Conservation (phyloP, 2,329 filamentous ascomycete genomes). For the Trichoderma lentiforme region DNA sequence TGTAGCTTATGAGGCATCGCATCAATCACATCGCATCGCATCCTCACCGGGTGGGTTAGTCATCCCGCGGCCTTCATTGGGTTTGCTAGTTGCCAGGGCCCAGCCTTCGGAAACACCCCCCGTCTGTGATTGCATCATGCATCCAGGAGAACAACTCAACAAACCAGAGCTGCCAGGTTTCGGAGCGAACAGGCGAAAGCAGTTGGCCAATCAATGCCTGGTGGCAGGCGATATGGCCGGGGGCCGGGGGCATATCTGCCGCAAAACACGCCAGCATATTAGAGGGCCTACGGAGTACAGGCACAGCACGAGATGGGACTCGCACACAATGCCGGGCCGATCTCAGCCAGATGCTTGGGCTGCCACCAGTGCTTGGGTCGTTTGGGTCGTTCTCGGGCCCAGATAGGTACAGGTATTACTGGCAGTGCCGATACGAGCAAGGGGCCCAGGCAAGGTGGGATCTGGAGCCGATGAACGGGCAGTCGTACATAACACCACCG, state of each 20-base stretch:
- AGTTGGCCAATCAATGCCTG: neutral
- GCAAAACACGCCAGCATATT: neutral
- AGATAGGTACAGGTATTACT: neutral
- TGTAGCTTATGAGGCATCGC: neutral
- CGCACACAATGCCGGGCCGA: neutral
- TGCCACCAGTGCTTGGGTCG: neutral
- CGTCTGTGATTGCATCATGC: neutral
- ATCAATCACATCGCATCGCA: neutral
- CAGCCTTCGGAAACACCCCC: neutral
- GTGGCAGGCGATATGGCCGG: neutral
- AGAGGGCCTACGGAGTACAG: neutral
- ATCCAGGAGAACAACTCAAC: constrained; percentile 1
- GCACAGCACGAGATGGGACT: neutral
- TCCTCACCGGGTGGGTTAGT: neutral
- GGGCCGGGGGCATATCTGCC: neutral
- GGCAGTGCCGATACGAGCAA: neutral
- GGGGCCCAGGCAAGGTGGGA: neutral
- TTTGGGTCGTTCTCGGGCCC: neutral
- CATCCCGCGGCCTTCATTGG: neutral
- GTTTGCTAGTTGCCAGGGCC: no score
- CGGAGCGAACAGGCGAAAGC: neutral
- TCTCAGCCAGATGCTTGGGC: neutral
- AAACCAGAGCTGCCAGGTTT: neutral
- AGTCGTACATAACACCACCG: neutral
- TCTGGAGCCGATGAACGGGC: neutral